Percentiles rank a stretch among this genome's conserved stretches.
Conservation (phyloP, 2,329 filamentous ascomycete species). For the Penicillium aurantiogriseum region DNA sequence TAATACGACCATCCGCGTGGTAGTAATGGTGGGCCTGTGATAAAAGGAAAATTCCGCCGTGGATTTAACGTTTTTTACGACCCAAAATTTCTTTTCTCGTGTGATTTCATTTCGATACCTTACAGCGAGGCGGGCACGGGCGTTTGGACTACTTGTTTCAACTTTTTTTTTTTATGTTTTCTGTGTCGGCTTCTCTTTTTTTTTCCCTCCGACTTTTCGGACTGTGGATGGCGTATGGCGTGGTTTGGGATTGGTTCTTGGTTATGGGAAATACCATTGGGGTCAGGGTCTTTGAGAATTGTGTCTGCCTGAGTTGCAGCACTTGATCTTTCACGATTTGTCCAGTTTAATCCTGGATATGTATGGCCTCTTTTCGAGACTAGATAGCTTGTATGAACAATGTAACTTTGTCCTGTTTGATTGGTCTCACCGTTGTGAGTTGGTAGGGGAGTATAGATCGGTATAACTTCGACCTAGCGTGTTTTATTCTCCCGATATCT, state of each 20-base stretch:
- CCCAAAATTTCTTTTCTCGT: conserved; percentile 24
- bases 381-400: conserved; percentile 27
- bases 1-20: conserved; percentile 15
- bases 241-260: conserved; percentile 16
- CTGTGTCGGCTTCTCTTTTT: conserved; percentile 9
- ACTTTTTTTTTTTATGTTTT: conserved; percentile 11
- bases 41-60: conserved; percentile 11
- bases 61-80: conserved; percentile 26
- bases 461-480: background rate
- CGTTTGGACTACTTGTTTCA: conserved; percentile 19
- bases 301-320: conserved; percentile 15
- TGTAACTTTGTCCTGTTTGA: conserved; percentile 7
- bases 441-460: background rate
- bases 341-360: conserved; percentile 23
- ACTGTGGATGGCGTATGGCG: conserved; percentile 25
- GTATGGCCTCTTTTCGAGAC: background rate
- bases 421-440: background rate
- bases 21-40: conserved; percentile 17
- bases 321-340: conserved; percentile 20
- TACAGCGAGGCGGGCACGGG: conserved; percentile 15
- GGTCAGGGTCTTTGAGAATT: conserved; percentile 10
- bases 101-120: conserved; percentile 19
- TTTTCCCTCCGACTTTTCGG: background rate
- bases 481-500: background rate
- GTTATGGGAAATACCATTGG: conserved; percentile 25